Evolutionary conservation across 2,329 filamentous ascomycete species (phyloP), one percentile per base, ranked within the genome.

Genomic region (Xylaria sp.): DNA sequence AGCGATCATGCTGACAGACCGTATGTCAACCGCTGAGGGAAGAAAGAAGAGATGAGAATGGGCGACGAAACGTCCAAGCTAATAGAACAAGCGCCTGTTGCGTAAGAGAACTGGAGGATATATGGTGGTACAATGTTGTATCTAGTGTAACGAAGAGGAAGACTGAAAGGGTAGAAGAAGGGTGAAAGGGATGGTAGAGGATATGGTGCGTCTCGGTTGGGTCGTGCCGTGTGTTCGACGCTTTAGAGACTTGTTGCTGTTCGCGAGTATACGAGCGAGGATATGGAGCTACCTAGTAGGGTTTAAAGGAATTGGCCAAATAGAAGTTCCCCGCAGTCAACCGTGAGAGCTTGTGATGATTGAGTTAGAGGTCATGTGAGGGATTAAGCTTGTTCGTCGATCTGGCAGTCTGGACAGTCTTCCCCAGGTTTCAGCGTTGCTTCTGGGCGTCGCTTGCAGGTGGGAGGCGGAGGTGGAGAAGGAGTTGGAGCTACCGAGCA

Each of bases 1-100:
- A 70, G 82, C 82, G 73, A 87, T 78, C 85, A 87, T 87, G 69
- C 70, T 77, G 76, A 79, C 75, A 69, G 60, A 34, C 52, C 3
- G 4, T n/a, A 23, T 30, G 20, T 45, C 43, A 7, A 62, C 53
- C 13, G 48, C 58, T 43, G 39, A 39, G 13, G 53, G 43, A 53
- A 8, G 13, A 43, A 13, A 30, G 13, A 12, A 23, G 10, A n/a
- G 41, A 63, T 34, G 48, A 53, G 15, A n/a, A n/a, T 10, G 39
- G 36, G 39, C 15, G 34, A 39, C 25, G 18, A 23, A 32, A 52
- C 52, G 48, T 41, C 41, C 43, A 68, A 58, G n/a, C 15, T 20
- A 32, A 57, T 13, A 55, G 32, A 45, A 60, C 25, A 43, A 60
- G 53, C 53, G 32, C 55, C 41, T 53, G 39, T 18, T 43, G 55